Base-by-base conservation (phyloP, 2,329 filamentous ascomycete species). In the Gaeumannomyces sp. region DNA sequence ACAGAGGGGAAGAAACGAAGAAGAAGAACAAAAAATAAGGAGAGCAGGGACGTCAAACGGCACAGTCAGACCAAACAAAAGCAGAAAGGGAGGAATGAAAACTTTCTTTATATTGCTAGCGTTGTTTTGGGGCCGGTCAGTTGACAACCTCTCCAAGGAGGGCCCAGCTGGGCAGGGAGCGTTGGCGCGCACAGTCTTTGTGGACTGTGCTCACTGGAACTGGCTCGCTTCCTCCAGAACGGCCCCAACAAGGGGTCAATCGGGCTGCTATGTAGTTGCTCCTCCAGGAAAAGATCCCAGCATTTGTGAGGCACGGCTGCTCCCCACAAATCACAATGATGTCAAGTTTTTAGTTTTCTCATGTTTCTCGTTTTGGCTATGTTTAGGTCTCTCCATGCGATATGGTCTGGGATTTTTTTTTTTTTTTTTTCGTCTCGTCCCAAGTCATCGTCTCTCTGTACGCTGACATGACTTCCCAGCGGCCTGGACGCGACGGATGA, bases 1-100 rank as follows among this genome's bases (percentile, higher is more conserved):
- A 58, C 59, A 60, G 7, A 59, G 25, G 58, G 53, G 29, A 31
- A n/a, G 59, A 59, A 22, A n/a, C 59, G 45, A 31, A 45, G 53
- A 60, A 29, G n/a, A 25, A 14, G 33, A 64, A 6, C 25, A 25
- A 27, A 28, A 57, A 28, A 33, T 27, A n/a, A 60, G 62, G 16
- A 31, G 61, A 29, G 13, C 13, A 50, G 10, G 56, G 28, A 29
- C 4, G 6, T 10, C 14, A n/a, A 31, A 27, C 22, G 16, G 11
- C 45, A 53, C 45, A 53, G 45, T 19, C 45, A 33, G 50, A 50
- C n/a, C 16, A 63, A 45, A 38, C 8, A 45, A 64, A 25, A 60
- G 8, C 6, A 31, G 31, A 64, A 33, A 35, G 22, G 25, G 50
- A n/a, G 28, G 10, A 53, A 38, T 11, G 31, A 45, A 29, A 31